Evolutionary conservation across 495 filamentous ascomycete species (phyloP).

Genomic region (Hyphodiscus hymeniophilus): DNA sequence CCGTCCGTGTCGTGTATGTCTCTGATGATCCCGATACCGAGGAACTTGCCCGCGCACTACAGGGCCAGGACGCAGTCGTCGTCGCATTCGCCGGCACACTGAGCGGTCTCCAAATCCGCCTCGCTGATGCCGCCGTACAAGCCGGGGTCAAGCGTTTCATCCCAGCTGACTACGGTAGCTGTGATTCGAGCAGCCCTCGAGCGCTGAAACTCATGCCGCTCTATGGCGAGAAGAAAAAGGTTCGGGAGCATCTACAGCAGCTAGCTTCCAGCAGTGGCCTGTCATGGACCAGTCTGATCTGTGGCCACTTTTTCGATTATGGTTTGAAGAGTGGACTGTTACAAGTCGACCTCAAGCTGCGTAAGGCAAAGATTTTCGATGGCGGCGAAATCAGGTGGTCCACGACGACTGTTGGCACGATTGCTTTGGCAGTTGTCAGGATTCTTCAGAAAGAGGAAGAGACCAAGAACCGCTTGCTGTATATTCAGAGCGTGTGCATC

Average conservation of each 20-base stretch:
- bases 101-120: conserved; percentile 31
- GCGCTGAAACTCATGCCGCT: conserved; percentile 27
- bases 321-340: conserved; percentile 30
- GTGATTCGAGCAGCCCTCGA: conserved; percentile 28
- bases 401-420: conserved; percentile 27
- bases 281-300: conserved; percentile 35
- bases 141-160: conserved; percentile 53
- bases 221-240: conserved; percentile 32
- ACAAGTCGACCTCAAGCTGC: conserved; percentile 24
- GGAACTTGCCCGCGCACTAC: conserved; percentile 37
- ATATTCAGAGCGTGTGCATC: conserved; percentile 28
- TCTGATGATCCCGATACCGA: conserved; percentile 20
- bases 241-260: conserved; percentile 33
- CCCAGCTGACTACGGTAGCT: conserved; percentile 55
- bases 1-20: conserved; percentile 1
- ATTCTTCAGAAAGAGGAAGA: conserved; percentile 33
- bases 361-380: conserved; percentile 30
- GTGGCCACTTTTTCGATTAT: conserved; percentile 39
- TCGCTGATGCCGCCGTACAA: conserved; percentile 51
- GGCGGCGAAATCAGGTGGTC: conserved; percentile 33
- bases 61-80: conserved; percentile 49
- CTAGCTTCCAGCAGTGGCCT: conserved; percentile 27
- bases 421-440: conserved; percentile 32
- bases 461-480: conserved; percentile 38
- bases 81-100: conserved; percentile 33